Evolutionary conservation across 2,329 filamentous ascomycete species (phyloP).

Genomic region (Scytalidium lignicola): DNA sequence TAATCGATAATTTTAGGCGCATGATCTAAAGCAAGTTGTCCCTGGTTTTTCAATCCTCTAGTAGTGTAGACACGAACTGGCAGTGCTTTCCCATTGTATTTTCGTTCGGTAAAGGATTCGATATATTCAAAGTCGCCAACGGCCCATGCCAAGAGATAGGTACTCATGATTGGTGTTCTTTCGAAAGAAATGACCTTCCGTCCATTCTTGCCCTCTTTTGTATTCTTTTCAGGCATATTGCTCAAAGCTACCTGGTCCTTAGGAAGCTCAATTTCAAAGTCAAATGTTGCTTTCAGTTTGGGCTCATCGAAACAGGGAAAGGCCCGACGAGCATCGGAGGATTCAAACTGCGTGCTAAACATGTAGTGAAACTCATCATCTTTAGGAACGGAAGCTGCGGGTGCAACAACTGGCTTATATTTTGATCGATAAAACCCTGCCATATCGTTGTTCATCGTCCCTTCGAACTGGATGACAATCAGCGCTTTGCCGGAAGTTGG

Average conservation of each 20-base stretch:
- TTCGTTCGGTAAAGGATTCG: slow-evolving; percentile 81
- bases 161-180: slow-evolving; percentile 84
- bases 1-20: slow-evolving; percentile 92
- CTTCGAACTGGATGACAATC: slow-evolving; percentile 69
- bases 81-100: slow-evolving; percentile 85
- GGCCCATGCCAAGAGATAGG: slow-evolving; percentile 87
- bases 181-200: slow-evolving; percentile 76
- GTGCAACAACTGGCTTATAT: slow-evolving; percentile 75
- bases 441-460: slow-evolving; percentile 85
- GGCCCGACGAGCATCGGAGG: slow-evolving; percentile 87
- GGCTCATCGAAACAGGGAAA: slow-evolving; percentile 99
- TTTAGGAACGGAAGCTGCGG: slow-evolving; percentile 71
- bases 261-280: slow-evolving; percentile 88
- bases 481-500: slow-evolving; percentile 60
- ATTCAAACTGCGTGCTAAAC: slow-evolving; percentile 96
- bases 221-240: slow-evolving; percentile 88
- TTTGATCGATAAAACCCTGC: slow-evolving; percentile 90
- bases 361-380: slow-evolving; percentile 66
- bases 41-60: slow-evolving; percentile 88
- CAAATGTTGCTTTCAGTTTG: slow-evolving; percentile 93
- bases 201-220: slow-evolving; percentile 53
- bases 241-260: slow-evolving; percentile 83
- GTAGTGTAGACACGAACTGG: slow-evolving; percentile 96
- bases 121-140: slow-evolving; percentile 96
- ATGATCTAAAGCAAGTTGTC: slow-evolving; percentile 81